Conservation (phyloP, 257 asterid genomes). For the Solanum ahanhuiri region DNA sequence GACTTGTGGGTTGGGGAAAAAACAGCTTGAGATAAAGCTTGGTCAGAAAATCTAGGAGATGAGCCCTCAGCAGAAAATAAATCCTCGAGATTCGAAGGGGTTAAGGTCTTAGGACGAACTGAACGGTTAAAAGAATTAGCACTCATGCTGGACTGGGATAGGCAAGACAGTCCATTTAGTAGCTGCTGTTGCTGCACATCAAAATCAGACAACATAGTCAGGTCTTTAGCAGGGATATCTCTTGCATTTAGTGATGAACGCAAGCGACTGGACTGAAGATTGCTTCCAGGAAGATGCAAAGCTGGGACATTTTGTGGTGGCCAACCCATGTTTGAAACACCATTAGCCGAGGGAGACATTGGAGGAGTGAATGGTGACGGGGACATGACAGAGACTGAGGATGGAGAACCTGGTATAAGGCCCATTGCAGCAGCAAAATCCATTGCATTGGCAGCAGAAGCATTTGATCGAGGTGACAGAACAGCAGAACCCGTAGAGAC, state of each 20-base stretch:
- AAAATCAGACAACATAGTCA: slow-evolving; percentile 32
- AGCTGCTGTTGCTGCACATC: slow-evolving; percentile 47
- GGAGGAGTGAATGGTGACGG: slow-evolving; percentile 68
- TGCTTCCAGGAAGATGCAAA: slow-evolving; percentile 67
- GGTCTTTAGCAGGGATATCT: slow-evolving; percentile 38
- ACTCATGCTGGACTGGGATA: slow-evolving; percentile 16
- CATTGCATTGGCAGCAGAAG: slow-evolving; percentile 35
- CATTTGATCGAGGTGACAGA: slow-evolving; percentile 54
- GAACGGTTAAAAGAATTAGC: slow-evolving; percentile 36
- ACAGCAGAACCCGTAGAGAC: slow-evolving; percentile 74
- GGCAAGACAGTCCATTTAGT: slow-evolving; percentile 32
- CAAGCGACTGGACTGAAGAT: slow-evolving; percentile 64
- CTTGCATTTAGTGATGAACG: slow-evolving; percentile 71
- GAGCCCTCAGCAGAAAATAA: slow-evolving; percentile 58
- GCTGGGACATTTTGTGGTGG: slow-evolving; percentile 57
- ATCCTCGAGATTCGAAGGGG: slow-evolving; percentile 72
- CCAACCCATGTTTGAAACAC: slow-evolving; percentile 53
- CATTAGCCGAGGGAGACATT: slow-evolving; percentile 59
- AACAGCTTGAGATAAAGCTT: slow-evolving; percentile 32
- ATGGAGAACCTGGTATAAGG: slow-evolving; percentile 60
- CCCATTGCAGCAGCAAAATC: slow-evolving; percentile 59
- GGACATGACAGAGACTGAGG: slow-evolving; percentile 38
- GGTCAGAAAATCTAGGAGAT: slow-evolving; percentile 67
- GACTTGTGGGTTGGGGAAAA: slow-evolving; percentile 62
- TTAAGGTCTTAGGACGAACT: slow-evolving; percentile 34